phyloP scores from a whole-genome alignment of 176 grass and related monocot genomes.

The Lolium perenne region DNA sequence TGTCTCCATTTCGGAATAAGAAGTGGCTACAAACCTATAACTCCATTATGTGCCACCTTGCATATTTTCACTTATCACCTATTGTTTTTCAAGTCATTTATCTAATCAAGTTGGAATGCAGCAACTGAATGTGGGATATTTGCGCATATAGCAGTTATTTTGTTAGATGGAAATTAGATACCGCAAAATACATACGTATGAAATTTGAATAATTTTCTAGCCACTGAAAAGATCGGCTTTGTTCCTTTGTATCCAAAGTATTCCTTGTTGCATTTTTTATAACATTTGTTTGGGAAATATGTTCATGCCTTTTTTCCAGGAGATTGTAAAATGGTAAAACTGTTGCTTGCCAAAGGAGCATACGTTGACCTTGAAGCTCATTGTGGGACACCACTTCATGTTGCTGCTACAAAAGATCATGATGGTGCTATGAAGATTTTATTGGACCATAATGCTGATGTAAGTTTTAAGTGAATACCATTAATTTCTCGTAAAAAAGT shows the following conservation, averaged over 20 bases:
- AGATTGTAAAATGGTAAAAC: neutral
- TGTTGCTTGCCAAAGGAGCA: conserved; percentile 35
- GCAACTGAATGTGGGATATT: neutral
- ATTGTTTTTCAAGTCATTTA: neutral
- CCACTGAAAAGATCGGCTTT: neutral
- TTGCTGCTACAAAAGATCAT: neutral
- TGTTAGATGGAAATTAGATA: neutral
- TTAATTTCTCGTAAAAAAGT: no score
- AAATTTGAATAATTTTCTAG: neutral
- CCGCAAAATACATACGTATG: neutral
- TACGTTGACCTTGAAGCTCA: conserved; percentile 7
- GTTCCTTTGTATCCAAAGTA: neutral
- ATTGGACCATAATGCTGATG: conserved; percentile 1
- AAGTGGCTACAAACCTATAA: neutral
- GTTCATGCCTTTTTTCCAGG: neutral
- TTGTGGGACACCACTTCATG: conserved; percentile 34
- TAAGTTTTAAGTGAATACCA: neutral
- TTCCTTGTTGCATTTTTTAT: no score
- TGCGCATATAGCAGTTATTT: neutral
- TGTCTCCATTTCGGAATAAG: no score
- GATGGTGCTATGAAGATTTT: conserved; percentile 5
- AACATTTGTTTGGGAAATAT: neutral
- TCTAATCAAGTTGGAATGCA: no score
- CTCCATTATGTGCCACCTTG: neutral
- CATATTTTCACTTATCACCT: neutral